Evolutionary conservation across 2,329 filamentous ascomycete genomes (phyloP).

Genomic region (Aspergillus quadrilineatus): DNA sequence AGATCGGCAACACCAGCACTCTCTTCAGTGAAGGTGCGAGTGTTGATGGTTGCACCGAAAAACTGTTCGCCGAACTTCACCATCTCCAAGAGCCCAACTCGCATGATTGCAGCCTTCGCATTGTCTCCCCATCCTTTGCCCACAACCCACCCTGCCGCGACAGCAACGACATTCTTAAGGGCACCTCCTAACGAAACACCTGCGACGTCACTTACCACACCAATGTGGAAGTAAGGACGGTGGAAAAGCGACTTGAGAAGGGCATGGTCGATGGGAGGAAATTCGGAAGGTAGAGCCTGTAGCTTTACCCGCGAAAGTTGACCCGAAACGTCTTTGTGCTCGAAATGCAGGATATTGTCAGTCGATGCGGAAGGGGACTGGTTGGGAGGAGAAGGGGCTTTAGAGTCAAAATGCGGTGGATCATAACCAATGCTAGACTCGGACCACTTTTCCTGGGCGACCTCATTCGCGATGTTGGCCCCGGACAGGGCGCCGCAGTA

Average conservation of each 20-base stretch:
- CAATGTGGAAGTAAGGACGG: conserved; percentile 95
- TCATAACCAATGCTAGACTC: conserved; percentile 97
- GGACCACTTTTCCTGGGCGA: conserved; percentile 92
- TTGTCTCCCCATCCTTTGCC: conserved; percentile 98
- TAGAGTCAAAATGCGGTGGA: conserved; percentile 83
- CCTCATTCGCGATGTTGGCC: conserved; percentile 93
- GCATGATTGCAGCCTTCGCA: conserved; percentile 97
- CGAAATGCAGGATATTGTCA: conserved; percentile 51
- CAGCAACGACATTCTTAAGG: conserved; percentile 92
- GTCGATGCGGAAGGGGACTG: conserved; percentile 54
- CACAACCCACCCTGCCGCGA: conserved; percentile 92
- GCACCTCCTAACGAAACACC: conserved; percentile 93
- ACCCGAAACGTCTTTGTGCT: conserved; percentile 69
- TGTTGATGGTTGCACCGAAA: conserved; percentile 77
- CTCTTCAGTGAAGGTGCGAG: conserved; percentile 92
- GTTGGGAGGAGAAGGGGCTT: conserved; percentile 61
- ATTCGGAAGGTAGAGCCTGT: conserved; percentile 73
- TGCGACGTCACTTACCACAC: conserved; percentile 90
- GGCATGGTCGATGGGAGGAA: conserved; percentile 80
- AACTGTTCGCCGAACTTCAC: conserved; percentile 93
- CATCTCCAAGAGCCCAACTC: conserved; percentile 92
- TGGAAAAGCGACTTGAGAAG: conserved; percentile 87
- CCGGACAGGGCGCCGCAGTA: conserved; percentile 95
- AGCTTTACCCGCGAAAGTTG: conserved; percentile 68
- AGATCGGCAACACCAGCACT: conserved; percentile 92